Evolutionary conservation across 2,329 filamentous ascomycete species (phyloP).

Genomic region (Nemania diffusa): DNA sequence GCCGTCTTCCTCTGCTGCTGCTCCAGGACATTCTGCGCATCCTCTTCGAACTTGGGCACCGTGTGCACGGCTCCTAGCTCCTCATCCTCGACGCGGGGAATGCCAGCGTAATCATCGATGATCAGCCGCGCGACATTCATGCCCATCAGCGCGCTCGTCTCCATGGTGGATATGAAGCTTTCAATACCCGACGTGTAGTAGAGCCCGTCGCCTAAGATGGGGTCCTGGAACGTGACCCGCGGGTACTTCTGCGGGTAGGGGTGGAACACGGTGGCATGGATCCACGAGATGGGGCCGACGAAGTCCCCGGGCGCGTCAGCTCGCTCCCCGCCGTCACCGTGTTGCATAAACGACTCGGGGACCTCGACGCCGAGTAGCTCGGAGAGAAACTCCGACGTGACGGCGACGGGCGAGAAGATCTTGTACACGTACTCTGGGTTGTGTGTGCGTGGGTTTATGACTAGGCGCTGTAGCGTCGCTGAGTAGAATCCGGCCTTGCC

Average conservation of each 20-base stretch:
- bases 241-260: conserved; percentile 89
- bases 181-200: conserved; percentile 85
- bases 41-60: conserved; percentile 27
- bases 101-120: conserved; percentile 63
- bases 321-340: conserved; percentile 38
- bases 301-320: conserved; percentile 48
- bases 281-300: conserved; percentile 75
- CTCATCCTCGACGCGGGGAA: conserved; percentile 21
- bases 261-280: conserved; percentile 79
- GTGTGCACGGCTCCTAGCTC: conserved; percentile 6
- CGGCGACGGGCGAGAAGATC: conserved; percentile 68
- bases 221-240: conserved; percentile 86
- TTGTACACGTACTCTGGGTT: conserved; percentile 70
- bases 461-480: conserved; percentile 76
- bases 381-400: conserved; percentile 65
- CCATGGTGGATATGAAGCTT: conserved; percentile 96
- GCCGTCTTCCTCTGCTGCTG: conserved; percentile 19
- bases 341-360: conserved; percentile 53
- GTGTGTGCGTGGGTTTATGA: conserved; percentile 68
- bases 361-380: conserved; percentile 61
- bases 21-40: conserved; percentile 23
- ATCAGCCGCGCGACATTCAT: conserved; percentile 82
- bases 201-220: conserved; percentile 71
- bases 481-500: conserved; percentile 86
- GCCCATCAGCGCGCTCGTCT: conserved; percentile 92